phyloP scores from a whole-genome alignment of 805 yeast species.

The Hyphopichia homilentoma region DNA sequence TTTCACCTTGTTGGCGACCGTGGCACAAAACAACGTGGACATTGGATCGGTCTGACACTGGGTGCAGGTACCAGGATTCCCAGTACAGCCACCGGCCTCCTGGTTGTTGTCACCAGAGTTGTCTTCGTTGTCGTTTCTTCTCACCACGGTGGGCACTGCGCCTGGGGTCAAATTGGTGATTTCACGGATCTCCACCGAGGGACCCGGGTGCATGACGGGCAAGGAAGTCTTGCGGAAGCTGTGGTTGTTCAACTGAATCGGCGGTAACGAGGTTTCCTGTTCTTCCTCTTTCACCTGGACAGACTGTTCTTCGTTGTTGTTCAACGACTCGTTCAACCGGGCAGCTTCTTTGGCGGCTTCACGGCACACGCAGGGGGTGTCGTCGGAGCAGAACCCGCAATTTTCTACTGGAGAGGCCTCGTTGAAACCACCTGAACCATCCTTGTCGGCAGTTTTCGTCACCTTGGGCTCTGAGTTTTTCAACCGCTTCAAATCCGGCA shows the following conservation, averaged over 20 bases:
- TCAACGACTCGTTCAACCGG: conserved; percentile 25
- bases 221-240: conserved; percentile 35
- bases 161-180: conserved; percentile 38
- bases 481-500: conserved; percentile 36
- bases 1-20: conserved; percentile 59
- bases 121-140: conserved; percentile 1
- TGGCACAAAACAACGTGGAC: conserved; percentile 84
- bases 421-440: conserved; percentile 19
- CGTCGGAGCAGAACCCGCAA: conserved; percentile 94
- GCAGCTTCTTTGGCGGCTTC: conserved; percentile 63
- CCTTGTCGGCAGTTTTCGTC: conserved; percentile 2
- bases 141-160: conserved; percentile 31
- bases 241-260: conserved; percentile 27
- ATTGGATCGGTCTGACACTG: conserved; percentile 85
- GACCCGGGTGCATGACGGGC: conserved; percentile 65
- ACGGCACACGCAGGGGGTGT: conserved; percentile 87
- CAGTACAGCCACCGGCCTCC: conserved; percentile 60
- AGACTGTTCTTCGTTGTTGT: conserved; percentile 3
- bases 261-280: conserved; percentile 37
- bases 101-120: conserved; percentile 10
- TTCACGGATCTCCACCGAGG: conserved; percentile 49
- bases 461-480: conserved; percentile 11
- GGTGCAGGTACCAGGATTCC: conserved; percentile 82
- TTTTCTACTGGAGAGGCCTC: conserved; percentile 58
- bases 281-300: conserved; percentile 5